Conservation (phyloP, 2,329 filamentous ascomycete species). For the Macrophomina tecta region DNA sequence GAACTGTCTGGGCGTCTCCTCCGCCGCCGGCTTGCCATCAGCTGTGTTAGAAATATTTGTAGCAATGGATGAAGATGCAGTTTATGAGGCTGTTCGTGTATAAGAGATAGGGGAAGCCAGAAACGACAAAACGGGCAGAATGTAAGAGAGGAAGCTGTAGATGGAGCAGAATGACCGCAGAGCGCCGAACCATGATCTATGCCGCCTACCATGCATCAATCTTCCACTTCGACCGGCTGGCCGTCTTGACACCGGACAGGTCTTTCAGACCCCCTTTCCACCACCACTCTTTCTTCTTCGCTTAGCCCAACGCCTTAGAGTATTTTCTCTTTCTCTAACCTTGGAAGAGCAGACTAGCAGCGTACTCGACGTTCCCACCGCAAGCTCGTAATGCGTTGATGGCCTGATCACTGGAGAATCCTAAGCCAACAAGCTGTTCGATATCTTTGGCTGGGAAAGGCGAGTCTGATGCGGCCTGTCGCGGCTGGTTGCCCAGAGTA, state of each 20-base stretch:
- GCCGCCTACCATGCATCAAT: slow-evolving; percentile 26
- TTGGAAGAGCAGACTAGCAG: slow-evolving; percentile 77
- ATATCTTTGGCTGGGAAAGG: slow-evolving; percentile 69
- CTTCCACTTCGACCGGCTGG: slow-evolving; percentile 6
- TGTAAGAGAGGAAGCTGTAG: slow-evolving; percentile 5
- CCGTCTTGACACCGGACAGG: background rate
- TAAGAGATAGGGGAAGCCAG: background rate
- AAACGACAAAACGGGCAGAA: slow-evolving; percentile 17
- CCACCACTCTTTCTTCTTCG: background rate
- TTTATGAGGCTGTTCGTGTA: slow-evolving; percentile 1
- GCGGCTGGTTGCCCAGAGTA: slow-evolving; percentile 35
- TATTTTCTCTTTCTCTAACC: slow-evolving; percentile 2
- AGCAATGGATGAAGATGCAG: slow-evolving; percentile 1
- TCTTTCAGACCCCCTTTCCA: background rate
- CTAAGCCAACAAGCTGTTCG: slow-evolving; percentile 76
- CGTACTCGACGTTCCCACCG: slow-evolving; percentile 84
- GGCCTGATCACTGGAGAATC: slow-evolving; percentile 77
- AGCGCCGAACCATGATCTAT: slow-evolving; percentile 29
- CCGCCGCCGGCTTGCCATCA: background rate
- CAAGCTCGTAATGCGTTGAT: slow-evolving; percentile 81
- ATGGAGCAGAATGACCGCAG: slow-evolving; percentile 15
- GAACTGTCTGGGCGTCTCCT: background rate
- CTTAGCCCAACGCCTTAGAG: slow-evolving; percentile 47
- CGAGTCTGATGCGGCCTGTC: slow-evolving; percentile 29
- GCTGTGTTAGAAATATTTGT: background rate